These are phyloP conservation scores for Gaeumannomyces tritici DNA, from an alignment of 2,329 filamentous ascomycete species.

Conservation along the genomic window DNA sequence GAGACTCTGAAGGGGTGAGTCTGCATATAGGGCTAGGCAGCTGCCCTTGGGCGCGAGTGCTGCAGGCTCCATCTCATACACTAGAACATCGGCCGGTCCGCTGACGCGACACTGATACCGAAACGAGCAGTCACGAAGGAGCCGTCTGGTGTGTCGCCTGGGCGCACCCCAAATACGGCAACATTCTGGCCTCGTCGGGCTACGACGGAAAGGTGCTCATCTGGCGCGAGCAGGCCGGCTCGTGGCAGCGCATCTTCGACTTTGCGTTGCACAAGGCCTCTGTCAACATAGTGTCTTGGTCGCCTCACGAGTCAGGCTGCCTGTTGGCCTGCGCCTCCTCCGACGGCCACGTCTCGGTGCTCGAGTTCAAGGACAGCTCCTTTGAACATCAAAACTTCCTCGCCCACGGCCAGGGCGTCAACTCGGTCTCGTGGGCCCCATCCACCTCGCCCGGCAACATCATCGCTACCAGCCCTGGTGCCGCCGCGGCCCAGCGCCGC, in stretches of 20 bases:
- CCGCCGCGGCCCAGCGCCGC: conserved; percentile 56
- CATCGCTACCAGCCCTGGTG: conserved; percentile 58
- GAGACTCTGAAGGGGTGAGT: conserved; percentile 90
- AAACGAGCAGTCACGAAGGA: conserved; percentile 68
- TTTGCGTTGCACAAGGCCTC: conserved; percentile 90
- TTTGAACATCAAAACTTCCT: conserved; percentile 86
- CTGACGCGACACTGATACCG: neutral
- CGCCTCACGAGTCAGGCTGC: conserved; percentile 92
- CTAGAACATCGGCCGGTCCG: neutral
- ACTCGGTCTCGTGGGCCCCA: conserved; percentile 92
- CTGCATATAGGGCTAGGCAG: neutral
- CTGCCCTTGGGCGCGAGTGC: neutral
- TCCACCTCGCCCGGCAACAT: conserved; percentile 76
- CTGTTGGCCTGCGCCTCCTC: conserved; percentile 89
- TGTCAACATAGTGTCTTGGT: conserved; percentile 95
- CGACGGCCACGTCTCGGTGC: conserved; percentile 84
- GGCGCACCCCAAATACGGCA: conserved; percentile 98
- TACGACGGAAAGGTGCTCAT: conserved; percentile 98
- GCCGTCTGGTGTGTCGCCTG: conserved; percentile 97
- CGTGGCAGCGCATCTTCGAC: conserved; percentile 84
- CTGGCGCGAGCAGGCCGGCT: conserved; percentile 78
- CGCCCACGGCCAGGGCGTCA: conserved; percentile 89
- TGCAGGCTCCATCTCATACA: neutral
- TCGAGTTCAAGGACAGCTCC: conserved; percentile 92
- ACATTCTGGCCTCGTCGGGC: conserved; percentile 87